Base-by-base conservation (phyloP, 257 asterid genomes). In the Apocynum venetum region DNA sequence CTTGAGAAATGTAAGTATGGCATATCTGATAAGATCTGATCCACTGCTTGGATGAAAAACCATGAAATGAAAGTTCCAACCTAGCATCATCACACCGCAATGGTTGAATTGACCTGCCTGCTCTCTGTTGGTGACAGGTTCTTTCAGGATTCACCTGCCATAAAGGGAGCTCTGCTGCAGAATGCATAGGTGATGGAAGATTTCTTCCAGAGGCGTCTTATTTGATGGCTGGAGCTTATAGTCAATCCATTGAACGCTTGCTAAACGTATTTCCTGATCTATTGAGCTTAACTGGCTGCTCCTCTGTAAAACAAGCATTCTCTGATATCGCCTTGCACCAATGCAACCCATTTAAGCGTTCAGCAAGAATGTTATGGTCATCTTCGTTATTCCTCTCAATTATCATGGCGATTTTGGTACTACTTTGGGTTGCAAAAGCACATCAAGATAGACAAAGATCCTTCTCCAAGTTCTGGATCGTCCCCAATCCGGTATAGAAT, bases 181-280 rank as follows among this genome's bases (percentile, higher is more conserved):
- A 81, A 68, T 88, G 94, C 73, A 0, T 13, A 25, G 80, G 40
- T 13, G 80, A 81, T 0, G 92, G 89, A 10, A 82, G 81, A 76
- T 86, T 89, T 72, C 74, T 89, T 46, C 89, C 91, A 0, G 84
- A 83, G 68, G 76, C 80, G 4, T 71, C 86, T 13, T 86, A 79
- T 17, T 44, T 59, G 57, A 47, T 85, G 44, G 84, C 84, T 20
- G 79, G 76, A 51, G 90, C 89, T 68, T 90, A 85, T 77, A 81
- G 85, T 35, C 79, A 73, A 80, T 85, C 92, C 7, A 80, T 86
- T 13, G 83, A 86, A 61, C 85, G 81, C 44, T 65, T 90, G 57
- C 80, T 86, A 31, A 76, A 76, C 46, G 80, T 85, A 77, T 88
- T 81, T 59, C 94, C 89, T 3, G 91, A 90, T 76, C 47, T 88